These are phyloP conservation scores for Boletus subparvulus DNA, from an alignment of 768 basidiomycete genomes.

Conservation along the genomic window DNA sequence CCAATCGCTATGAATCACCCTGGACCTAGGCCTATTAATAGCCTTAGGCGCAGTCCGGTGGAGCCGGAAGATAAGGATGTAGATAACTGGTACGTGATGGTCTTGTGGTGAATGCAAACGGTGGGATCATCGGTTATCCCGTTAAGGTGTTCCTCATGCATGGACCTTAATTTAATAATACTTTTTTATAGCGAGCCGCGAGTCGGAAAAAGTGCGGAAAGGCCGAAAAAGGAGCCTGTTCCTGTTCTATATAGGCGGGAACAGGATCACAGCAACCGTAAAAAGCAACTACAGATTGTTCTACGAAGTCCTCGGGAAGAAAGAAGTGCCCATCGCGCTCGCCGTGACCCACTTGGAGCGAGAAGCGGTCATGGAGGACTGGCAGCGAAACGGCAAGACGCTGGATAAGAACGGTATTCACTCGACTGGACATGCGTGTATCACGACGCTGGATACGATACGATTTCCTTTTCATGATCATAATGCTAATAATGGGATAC, in stretches of 20 bases:
- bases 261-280: constrained; percentile 31
- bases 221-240: constrained; percentile 29
- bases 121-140: not conserved
- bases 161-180: too few relatives aligned
- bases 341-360: constrained; percentile 42
- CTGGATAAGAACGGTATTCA: constrained; percentile 22
- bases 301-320: constrained; percentile 29
- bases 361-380: constrained; percentile 32
- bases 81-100: too few relatives aligned
- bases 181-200: too few relatives aligned
- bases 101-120: not conserved
- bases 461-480: constrained; percentile 70
- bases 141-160: not conserved
- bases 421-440: constrained; percentile 32
- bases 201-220: too few relatives aligned
- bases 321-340: constrained; percentile 39
- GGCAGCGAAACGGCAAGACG: constrained; percentile 24
- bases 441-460: constrained; percentile 57
- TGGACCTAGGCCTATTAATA: too few relatives aligned
- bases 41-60: too few relatives aligned
- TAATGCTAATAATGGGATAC: constrained; percentile 71
- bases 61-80: too few relatives aligned
- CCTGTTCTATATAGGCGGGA: constrained; percentile 40
- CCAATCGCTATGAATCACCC: too few relatives aligned
- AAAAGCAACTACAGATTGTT: constrained; percentile 27